phyloP scores from a whole-genome alignment of 2,329 filamentous ascomycete genomes.

The Alternaria brassicicola region DNA sequence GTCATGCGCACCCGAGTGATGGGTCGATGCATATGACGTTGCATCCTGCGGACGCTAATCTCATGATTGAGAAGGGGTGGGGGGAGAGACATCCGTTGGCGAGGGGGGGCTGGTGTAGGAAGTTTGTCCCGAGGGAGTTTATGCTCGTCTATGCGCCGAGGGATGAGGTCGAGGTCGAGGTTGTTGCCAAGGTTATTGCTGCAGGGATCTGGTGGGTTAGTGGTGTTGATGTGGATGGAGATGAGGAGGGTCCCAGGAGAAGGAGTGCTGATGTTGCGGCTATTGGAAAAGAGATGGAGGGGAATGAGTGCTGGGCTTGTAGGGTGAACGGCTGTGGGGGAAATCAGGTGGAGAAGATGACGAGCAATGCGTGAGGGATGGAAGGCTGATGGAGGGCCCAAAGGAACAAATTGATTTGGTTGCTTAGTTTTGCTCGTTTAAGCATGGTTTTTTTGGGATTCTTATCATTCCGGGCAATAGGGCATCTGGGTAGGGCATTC shows the following conservation, averaged over 20 bases:
- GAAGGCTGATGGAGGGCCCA: background rate
- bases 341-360: slow-evolving; percentile 34
- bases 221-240: slow-evolving; percentile 43
- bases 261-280: slow-evolving; percentile 33
- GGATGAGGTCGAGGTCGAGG: slow-evolving; percentile 69
- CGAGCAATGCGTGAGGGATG: slow-evolving; percentile 28
- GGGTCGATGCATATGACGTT: slow-evolving; percentile 79
- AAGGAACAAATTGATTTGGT: slow-evolving; percentile 3
- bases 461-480: background rate
- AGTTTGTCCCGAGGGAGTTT: slow-evolving; percentile 76
- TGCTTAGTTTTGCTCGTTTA: slow-evolving; percentile 6
- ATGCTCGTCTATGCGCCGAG: slow-evolving; percentile 83
- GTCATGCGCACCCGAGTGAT: slow-evolving; percentile 78
- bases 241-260: slow-evolving; percentile 25
- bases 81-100: slow-evolving; percentile 73
- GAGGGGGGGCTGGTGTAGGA: slow-evolving; percentile 67
- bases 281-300: slow-evolving; percentile 25
- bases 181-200: slow-evolving; percentile 71
- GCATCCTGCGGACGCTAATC: slow-evolving; percentile 76
- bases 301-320: slow-evolving; percentile 35
- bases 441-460: slow-evolving; percentile 22
- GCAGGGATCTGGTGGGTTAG: slow-evolving; percentile 74
- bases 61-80: slow-evolving; percentile 78
- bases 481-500: background rate
- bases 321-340: slow-evolving; percentile 32